These are phyloP conservation scores for Phytophthora podocarpi DNA, from an alignment of 352 stramenopile species.

Conservation along the genomic window DNA sequence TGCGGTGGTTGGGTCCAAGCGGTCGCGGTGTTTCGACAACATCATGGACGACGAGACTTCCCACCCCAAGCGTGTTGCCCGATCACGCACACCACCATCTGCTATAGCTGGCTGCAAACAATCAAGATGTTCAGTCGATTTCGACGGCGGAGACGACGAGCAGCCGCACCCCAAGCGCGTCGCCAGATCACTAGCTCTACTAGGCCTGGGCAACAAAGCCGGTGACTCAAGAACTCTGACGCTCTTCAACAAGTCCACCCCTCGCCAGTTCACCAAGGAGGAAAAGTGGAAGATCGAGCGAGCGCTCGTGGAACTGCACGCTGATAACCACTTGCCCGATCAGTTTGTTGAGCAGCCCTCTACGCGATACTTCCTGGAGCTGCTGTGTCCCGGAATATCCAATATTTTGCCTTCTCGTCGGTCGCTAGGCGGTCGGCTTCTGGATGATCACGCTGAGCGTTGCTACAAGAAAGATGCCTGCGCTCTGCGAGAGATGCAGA, in stretches of 20 bases:
- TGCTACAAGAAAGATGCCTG: neutral
- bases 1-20: neutral
- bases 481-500: neutral
- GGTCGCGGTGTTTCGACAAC: too few species aligned
- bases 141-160: neutral
- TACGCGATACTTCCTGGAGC: neutral
- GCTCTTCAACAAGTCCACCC: neutral
- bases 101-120: neutral
- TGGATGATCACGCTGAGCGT: neutral
- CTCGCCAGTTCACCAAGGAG: neutral
- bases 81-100: neutral
- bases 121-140: neutral
- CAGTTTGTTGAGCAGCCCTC: slow-evolving; percentile 1
- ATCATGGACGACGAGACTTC: too few species aligned
- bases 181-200: neutral
- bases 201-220: neutral
- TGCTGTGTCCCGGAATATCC: neutral
- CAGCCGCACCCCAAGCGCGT: neutral
- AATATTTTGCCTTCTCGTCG: slow-evolving; percentile 4
- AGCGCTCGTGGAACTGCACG: neutral
- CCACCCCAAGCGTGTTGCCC: too few species aligned
- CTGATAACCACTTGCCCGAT: neutral
- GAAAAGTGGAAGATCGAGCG: slow-evolving; percentile 1
- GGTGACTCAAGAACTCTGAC: neutral
- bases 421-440: neutral